Conservation (phyloP, 202 grass and related monocot species). For the Dendrocalamus latiflorus region DNA sequence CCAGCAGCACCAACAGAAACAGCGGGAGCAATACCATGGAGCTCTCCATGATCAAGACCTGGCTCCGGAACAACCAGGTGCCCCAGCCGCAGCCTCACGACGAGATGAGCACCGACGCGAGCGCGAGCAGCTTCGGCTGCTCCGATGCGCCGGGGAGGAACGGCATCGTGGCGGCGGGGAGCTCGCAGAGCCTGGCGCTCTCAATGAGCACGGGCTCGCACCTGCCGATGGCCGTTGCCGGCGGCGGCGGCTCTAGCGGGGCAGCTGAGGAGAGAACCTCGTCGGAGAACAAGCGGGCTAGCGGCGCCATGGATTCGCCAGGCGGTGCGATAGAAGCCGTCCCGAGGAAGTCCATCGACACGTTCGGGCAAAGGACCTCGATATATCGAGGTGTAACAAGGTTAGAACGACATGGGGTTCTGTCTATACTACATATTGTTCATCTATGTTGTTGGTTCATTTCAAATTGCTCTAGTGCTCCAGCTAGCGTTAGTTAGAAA, state of each 20-base stretch:
- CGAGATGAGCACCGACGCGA: constrained; percentile 48
- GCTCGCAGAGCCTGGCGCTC: constrained; percentile 70
- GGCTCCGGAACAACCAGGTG: constrained; percentile 68
- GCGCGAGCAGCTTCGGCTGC: constrained; percentile 33
- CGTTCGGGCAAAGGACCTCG: constrained; percentile 89
- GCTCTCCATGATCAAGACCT: constrained; percentile 86
- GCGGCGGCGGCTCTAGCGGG: neutral
- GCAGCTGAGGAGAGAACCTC: constrained; percentile 62
- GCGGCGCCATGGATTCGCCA: constrained; percentile 50
- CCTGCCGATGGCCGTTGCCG: constrained; percentile 24
- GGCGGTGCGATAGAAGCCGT: constrained; percentile 44
- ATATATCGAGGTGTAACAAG: constrained; percentile 90
- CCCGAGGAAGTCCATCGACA: constrained; percentile 69
- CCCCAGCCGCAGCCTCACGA: constrained; percentile 11
- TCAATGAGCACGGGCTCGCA: constrained; percentile 75
- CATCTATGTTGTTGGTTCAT: neutral
- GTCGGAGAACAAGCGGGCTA: constrained; percentile 55
- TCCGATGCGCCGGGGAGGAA: constrained; percentile 40
- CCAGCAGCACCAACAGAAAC: too few relatives aligned
- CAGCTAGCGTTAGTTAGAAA: constrained; percentile 13
- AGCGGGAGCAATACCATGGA: too few relatives aligned
- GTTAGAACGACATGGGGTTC: constrained; percentile 34
- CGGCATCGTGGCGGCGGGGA: constrained; percentile 13
- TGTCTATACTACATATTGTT: constrained; percentile 6
- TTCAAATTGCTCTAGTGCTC: constrained; percentile 18